Conservation (phyloP, 345 rosid genomes). For the Moringa oleifera region DNA sequence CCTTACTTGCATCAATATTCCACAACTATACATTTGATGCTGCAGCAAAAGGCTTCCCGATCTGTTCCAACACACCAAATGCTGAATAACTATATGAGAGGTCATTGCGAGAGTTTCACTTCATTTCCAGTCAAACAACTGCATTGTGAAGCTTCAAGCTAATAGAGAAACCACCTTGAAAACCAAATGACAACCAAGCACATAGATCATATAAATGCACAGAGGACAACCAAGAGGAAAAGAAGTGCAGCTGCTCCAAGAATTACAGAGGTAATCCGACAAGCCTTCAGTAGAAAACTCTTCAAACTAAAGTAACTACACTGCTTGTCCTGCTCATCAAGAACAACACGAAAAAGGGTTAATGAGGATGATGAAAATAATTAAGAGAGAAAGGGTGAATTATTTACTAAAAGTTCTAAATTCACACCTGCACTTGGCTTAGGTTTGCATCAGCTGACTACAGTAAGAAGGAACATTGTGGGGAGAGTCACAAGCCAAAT, state of each 20-base stretch:
- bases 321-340: conserved; percentile 13
- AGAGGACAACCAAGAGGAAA: conserved; percentile 31
- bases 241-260: conserved; percentile 31
- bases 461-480: conserved; percentile 1
- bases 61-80: not conserved
- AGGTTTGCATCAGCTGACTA: conserved; percentile 18
- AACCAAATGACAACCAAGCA: not conserved
- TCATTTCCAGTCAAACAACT: not conserved
- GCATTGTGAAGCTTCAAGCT: not conserved
- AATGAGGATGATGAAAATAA: not conserved
- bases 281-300: conserved; percentile 19
- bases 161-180: not conserved
- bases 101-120: no score
- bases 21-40: not conserved
- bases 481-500: not conserved
- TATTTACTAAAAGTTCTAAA: not conserved
- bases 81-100: conserved; percentile 1
- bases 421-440: conserved; percentile 18
- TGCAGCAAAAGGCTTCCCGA: not conserved
- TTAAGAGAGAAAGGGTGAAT: not conserved
- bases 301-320: not conserved
- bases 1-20: not conserved
- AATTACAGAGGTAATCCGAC: conserved; percentile 20
- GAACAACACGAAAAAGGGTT: not conserved
- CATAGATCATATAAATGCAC: conserved; percentile 25